Percentiles rank a stretch among this genome's conserved stretches.
phyloP scores from a whole-genome alignment of 371 early-diverging fungal genomes.

The Rhizopus delemar region DNA sequence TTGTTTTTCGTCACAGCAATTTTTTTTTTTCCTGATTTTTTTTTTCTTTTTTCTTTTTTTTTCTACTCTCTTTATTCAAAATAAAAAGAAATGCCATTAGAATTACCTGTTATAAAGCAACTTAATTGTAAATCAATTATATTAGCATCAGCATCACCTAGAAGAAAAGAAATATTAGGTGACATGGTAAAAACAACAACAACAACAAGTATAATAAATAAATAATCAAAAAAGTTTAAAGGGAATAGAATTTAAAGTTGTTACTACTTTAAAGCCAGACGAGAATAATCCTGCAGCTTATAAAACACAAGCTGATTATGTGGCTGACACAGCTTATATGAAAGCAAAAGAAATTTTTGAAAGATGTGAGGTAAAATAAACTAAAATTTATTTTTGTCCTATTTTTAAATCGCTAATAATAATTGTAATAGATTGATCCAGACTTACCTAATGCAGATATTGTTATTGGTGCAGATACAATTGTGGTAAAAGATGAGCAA shows the following conservation, averaged over 20 bases:
- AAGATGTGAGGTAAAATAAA: slow-evolving; percentile 31
- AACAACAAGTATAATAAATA: background rate
- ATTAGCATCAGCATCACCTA: slow-evolving; percentile 82
- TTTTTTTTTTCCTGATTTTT: background rate
- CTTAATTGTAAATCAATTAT: slow-evolving; percentile 58
- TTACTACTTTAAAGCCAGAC: slow-evolving; percentile 44
- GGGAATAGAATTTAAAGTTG: slow-evolving; percentile 67
- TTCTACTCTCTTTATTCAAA: slow-evolving; percentile 1
- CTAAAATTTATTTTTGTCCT: slow-evolving; percentile 3
- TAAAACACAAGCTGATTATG: slow-evolving; percentile 32
- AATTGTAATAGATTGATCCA: slow-evolving; percentile 24
- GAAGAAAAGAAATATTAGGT: slow-evolving; percentile 75
- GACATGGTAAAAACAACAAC: slow-evolving; percentile 48
- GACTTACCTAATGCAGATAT: slow-evolving; percentile 49
- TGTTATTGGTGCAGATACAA: slow-evolving; percentile 82
- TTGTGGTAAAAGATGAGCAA: slow-evolving; percentile 61
- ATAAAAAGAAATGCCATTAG: slow-evolving; percentile 16
- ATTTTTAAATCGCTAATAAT: background rate
- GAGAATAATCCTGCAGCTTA: slow-evolving; percentile 35
- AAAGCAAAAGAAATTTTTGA: slow-evolving; percentile 44
- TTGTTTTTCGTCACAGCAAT: background rate
- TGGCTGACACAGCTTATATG: slow-evolving; percentile 39
- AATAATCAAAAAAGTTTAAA: slow-evolving; percentile 2
- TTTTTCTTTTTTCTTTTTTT: background rate
- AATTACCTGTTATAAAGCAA: slow-evolving; percentile 24